These are phyloP conservation scores for Candida neerlandica DNA, from an alignment of 1,139 yeast species.

Conservation along the genomic window DNA sequence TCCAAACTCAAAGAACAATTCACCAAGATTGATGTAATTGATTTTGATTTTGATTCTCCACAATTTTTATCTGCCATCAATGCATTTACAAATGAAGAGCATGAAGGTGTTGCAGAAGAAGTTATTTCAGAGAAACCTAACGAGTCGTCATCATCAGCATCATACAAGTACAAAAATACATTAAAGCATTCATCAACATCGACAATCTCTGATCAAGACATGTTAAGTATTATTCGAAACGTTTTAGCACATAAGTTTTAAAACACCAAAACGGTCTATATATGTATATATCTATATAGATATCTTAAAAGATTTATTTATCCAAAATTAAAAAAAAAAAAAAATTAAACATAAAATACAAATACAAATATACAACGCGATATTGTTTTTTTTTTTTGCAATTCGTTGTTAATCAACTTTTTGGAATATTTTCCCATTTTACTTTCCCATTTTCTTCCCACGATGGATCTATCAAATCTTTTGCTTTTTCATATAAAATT, in stretches of 20 bases:
- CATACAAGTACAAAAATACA: constrained; percentile 19
- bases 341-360: background rate
- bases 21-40: constrained; percentile 22
- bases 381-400: background rate
- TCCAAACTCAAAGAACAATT: constrained; percentile 18
- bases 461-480: constrained; percentile 72
- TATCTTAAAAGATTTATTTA: background rate
- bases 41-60: constrained; percentile 36
- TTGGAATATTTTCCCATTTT: constrained; percentile 60
- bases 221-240: constrained; percentile 17
- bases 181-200: constrained; percentile 16
- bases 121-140: background rate
- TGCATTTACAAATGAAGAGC: constrained; percentile 2
- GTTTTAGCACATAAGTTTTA: constrained; percentile 7
- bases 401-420: constrained; percentile 21
- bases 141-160: background rate
- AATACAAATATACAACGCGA: background rate
- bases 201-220: constrained; percentile 16
- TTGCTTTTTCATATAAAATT: constrained; percentile 71
- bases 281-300: background rate
- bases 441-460: constrained; percentile 77
- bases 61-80: constrained; percentile 21
- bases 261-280: background rate
- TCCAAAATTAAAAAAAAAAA: background rate
- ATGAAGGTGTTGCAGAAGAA: background rate